Conservation (phyloP, 2,329 filamentous ascomycete species). For the Aspergillus fumigatus region DNA sequence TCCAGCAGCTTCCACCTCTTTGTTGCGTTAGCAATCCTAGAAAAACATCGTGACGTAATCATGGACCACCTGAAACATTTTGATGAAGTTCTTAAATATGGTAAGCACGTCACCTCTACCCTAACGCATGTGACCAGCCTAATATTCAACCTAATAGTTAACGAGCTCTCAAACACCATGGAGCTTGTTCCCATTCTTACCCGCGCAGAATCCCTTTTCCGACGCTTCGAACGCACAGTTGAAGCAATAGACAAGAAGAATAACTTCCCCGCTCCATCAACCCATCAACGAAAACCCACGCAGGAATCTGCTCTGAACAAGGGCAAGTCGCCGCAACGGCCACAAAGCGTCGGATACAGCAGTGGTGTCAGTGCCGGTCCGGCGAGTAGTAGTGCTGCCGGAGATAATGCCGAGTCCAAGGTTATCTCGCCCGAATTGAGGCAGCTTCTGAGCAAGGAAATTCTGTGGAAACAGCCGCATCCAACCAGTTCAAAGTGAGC, state of each 20-base stretch:
- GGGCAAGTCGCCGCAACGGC: conserved; percentile 27
- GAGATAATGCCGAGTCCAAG: conserved; percentile 34
- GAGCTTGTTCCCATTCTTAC: conserved; percentile 83
- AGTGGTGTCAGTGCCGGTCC: conserved; percentile 15
- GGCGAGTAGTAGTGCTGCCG: neutral
- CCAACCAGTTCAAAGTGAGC: neutral
- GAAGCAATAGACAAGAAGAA: conserved; percentile 89
- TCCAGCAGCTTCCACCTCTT: conserved; percentile 92
- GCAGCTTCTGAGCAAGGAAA: conserved; percentile 56
- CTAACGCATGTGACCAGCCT: neutral
- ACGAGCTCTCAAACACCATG: conserved; percentile 89
- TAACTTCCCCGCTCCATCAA: conserved; percentile 63
- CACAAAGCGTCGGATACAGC: conserved; percentile 19
- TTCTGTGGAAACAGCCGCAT: conserved; percentile 41
- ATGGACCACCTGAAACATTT: conserved; percentile 92
- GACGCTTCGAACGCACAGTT: conserved; percentile 79
- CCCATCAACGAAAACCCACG: conserved; percentile 46
- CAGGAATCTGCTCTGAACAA: conserved; percentile 18
- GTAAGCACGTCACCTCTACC: conserved; percentile 47
- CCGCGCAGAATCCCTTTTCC: conserved; percentile 82
- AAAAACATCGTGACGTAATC: conserved; percentile 94
- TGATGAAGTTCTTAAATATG: conserved; percentile 95
- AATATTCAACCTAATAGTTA: conserved; percentile 56
- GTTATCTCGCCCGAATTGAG: conserved; percentile 63
- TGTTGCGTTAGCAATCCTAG: conserved; percentile 85